These are phyloP conservation scores for Hypsizygus marmoreus DNA, from an alignment of 768 basidiomycete genomes.

Conservation along the genomic window DNA sequence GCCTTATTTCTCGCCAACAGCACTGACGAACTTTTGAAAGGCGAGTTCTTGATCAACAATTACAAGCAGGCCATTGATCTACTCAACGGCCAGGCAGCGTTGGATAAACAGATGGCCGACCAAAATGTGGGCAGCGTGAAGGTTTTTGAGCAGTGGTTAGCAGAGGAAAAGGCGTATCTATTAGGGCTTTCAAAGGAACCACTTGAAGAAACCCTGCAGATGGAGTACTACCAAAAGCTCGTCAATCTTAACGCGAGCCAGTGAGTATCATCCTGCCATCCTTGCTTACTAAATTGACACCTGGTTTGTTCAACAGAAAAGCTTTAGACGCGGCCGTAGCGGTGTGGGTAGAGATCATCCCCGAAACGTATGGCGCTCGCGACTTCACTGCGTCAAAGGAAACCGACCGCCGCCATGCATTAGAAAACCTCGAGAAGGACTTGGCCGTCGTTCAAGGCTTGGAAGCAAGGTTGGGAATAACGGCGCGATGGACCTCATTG, in stretches of 20 bases:
- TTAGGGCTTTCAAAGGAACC: background rate
- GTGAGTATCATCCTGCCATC: background rate
- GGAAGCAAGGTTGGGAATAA: constrained; percentile 16
- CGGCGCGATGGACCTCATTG: constrained; percentile 11
- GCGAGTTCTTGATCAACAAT: constrained; percentile 7
- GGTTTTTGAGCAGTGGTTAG: background rate
- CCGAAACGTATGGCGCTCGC: background rate
- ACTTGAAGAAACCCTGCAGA: constrained; percentile 1
- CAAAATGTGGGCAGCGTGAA: background rate
- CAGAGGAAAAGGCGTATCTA: constrained; percentile 3
- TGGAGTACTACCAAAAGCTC: constrained; percentile 8
- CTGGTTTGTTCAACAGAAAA: background rate
- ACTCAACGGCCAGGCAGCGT: background rate
- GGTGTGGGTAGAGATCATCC: background rate
- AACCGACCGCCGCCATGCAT: background rate
- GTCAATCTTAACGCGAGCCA: background rate
- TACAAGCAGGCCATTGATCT: constrained; percentile 6
- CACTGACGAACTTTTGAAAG: too few relatives aligned
- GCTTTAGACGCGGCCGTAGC: background rate
- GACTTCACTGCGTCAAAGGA: background rate
- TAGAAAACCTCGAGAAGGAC: background rate
- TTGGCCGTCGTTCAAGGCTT: constrained; percentile 5
- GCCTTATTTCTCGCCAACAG: too few relatives aligned
- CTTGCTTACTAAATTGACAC: background rate
- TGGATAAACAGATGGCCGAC: constrained; percentile 4